phyloP scores from a whole-genome alignment of 2,329 filamentous ascomycete genomes.

The Apiospora sp. region DNA sequence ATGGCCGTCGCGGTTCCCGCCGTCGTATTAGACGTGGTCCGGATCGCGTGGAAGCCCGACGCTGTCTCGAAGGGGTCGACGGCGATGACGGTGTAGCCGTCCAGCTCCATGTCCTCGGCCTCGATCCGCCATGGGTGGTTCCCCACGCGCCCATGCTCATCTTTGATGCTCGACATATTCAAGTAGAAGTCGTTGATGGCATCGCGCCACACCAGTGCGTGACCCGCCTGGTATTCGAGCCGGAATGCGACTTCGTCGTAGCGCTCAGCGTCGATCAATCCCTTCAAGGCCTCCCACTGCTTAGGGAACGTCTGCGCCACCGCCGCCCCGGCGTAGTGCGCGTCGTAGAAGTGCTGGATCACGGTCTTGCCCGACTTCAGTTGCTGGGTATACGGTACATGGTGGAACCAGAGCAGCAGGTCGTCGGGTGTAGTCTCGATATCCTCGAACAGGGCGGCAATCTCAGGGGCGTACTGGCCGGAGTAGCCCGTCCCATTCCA shows the following conservation, averaged over 20 bases:
- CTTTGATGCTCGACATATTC: slow-evolving; percentile 67
- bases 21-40: slow-evolving; percentile 61
- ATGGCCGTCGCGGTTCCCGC: slow-evolving; percentile 55
- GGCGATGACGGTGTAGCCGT: slow-evolving; percentile 61
- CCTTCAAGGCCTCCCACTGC: slow-evolving; percentile 62
- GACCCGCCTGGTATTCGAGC: slow-evolving; percentile 71
- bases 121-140: slow-evolving; percentile 73
- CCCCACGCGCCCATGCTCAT: slow-evolving; percentile 62
- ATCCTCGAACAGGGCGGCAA: slow-evolving; percentile 66
- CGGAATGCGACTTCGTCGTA: slow-evolving; percentile 66
- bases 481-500: slow-evolving; percentile 71
- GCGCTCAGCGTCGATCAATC: slow-evolving; percentile 65
- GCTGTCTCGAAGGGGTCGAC: slow-evolving; percentile 69
- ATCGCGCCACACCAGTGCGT: slow-evolving; percentile 75
- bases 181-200: slow-evolving; percentile 70
- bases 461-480: slow-evolving; percentile 69
- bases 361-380: slow-evolving; percentile 72
- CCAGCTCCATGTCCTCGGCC: slow-evolving; percentile 69
- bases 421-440: slow-evolving; percentile 72
- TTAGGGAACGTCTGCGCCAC: slow-evolving; percentile 65
- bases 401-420: slow-evolving; percentile 77
- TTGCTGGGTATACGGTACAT: slow-evolving; percentile 71
- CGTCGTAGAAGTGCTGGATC: slow-evolving; percentile 63
- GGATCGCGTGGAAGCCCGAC: slow-evolving; percentile 61
- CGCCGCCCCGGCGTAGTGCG: slow-evolving; percentile 62